Percentiles rank a stretch among this genome's conserved stretches.
phyloP scores from a whole-genome alignment of 2,329 filamentous ascomycete genomes.

The Sclerotinia spermophila region DNA sequence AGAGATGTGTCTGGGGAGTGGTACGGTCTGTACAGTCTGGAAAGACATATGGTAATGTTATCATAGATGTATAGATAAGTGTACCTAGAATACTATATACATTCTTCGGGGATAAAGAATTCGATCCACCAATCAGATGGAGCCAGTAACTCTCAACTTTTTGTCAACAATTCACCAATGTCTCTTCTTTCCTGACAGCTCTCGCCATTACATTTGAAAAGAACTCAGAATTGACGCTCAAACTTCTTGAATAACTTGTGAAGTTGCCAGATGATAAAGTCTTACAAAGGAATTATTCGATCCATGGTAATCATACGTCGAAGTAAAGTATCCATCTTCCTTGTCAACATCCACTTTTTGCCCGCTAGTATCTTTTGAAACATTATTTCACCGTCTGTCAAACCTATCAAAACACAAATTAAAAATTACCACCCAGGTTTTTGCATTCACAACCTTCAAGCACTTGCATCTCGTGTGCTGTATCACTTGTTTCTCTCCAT shows the following conservation, averaged over 20 bases:
- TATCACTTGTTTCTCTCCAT: not conserved
- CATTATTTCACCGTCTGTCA: not conserved
- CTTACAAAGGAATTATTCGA: not conserved
- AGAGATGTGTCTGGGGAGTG: not conserved
- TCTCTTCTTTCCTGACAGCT: not conserved
- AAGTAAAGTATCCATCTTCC: slow-evolving; percentile 5
- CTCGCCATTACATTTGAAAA: not conserved
- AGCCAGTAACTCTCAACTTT: not conserved
- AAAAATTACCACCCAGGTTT: not conserved
- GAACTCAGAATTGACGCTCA: not conserved
- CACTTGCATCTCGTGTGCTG: not conserved
- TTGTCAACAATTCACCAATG: not conserved
- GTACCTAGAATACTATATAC: too few relatives aligned
- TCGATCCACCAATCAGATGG: not conserved
- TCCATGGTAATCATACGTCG: not conserved
- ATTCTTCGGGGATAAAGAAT: not conserved
- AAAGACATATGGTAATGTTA: not conserved
- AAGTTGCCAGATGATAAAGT: not conserved
- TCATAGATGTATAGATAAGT: not conserved
- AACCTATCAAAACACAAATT: not conserved
- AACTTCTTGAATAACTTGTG: not conserved
- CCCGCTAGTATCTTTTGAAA: not conserved
- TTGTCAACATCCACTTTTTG: not conserved
- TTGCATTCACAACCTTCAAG: not conserved
- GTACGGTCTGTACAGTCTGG: not conserved